Base-by-base conservation (phyloP, 116 monocot species). In the Phalaenopsis hybrid region DNA sequence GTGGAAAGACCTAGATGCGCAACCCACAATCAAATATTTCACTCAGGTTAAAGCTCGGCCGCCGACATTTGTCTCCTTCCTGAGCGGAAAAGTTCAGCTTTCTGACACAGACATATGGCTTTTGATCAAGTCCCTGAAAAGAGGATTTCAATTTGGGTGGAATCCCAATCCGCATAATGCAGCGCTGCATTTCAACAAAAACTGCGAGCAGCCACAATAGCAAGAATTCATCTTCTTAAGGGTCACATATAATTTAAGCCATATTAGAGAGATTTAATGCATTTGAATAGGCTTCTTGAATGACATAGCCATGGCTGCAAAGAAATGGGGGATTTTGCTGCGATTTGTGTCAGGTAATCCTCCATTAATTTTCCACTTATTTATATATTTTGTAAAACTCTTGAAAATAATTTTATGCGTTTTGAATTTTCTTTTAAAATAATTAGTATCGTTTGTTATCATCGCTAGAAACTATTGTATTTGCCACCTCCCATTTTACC, bases 21-120 rank as follows among this genome's bases (percentile, higher is more conserved):
- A 95, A 46, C 89, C 90, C 12, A 99, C 86, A 78, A 89, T 99
- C 49, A 99, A 95, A 79, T 98, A 98, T 79, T 95, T 95, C 83
- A 95, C 98, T 46, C 98, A 98, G 80, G 93, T 95, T 9, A 98
- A 98, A 81, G 98, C 92, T 57, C 95, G 95, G 20, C 98, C 95
- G 8, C 95, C 98, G 10, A 95, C 98, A 45, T 98, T 98, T 80
- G 89, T 98, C 75, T 93, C 95, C 37, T 95, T 98, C 80, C 57
- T 93, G 61, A 93, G 82, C 69, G 98, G 98, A 46, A 92, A 99
- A 75, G 61, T 88, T 18, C 86, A 87, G 61, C 92, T 99, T 74
- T 82, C 90, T 45, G 93, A 92, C 82, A 80, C 95, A 33, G 86
- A 99, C 78, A 34, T 88, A 28, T 89, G 95, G 80, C 95, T 99